Evolutionary conservation across 2,329 filamentous ascomycete species (phyloP).

Genomic region (Trichoderma sp.): DNA sequence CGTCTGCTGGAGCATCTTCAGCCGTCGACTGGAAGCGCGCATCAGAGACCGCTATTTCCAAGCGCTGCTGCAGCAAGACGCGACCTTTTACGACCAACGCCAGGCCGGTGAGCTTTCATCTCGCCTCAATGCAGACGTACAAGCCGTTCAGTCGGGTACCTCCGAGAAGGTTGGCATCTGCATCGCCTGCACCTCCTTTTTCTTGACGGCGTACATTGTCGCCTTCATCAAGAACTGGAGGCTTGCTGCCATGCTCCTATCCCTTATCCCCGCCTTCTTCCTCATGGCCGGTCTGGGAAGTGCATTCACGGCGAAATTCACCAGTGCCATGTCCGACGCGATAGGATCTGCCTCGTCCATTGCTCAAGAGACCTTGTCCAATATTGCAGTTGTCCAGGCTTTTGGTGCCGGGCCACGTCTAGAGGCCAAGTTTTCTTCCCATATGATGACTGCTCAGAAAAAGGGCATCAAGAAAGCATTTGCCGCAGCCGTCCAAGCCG

Average conservation of each 20-base stretch:
- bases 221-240: constrained; percentile 63
- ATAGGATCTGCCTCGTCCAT: constrained; percentile 59
- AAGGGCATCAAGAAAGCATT: constrained; percentile 58
- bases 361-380: constrained; percentile 59
- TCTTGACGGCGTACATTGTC: constrained; percentile 64
- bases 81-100: constrained; percentile 61
- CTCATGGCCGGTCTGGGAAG: constrained; percentile 56
- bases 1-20: constrained; percentile 61
- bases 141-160: constrained; percentile 64
- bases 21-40: constrained; percentile 61
- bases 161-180: constrained; percentile 69
- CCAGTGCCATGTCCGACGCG: constrained; percentile 48
- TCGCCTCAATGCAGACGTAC: constrained; percentile 63
- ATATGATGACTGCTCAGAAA: constrained; percentile 48
- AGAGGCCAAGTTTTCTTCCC: constrained; percentile 56
- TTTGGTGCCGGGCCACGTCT: constrained; percentile 59
- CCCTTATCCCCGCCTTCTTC: constrained; percentile 60
- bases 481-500: constrained; percentile 56
- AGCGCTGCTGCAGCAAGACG: constrained; percentile 58
- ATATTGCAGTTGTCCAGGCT: constrained; percentile 61
- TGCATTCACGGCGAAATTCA: constrained; percentile 51
- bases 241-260: constrained; percentile 63
- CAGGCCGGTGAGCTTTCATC: constrained; percentile 62
- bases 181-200: constrained; percentile 61
- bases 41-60: constrained; percentile 60